These are phyloP conservation scores for Pseudogymnoascus verrucosus DNA, from an alignment of 2,329 filamentous ascomycete genomes.

Conservation along the genomic window DNA sequence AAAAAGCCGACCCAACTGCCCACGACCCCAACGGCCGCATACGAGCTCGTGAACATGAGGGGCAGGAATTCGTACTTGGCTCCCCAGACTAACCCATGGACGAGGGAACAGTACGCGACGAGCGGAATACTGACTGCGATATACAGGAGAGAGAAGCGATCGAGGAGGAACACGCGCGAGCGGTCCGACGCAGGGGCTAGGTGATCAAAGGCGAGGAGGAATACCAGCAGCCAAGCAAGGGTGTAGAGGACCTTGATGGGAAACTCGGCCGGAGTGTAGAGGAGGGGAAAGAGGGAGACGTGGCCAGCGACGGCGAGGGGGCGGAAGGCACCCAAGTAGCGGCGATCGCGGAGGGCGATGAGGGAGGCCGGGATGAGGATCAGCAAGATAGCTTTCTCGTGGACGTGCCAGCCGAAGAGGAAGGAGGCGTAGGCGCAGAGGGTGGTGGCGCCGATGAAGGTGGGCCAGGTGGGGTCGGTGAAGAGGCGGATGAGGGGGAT, in stretches of 20 bases:
- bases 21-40: slow-evolving; percentile 87
- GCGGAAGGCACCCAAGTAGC: slow-evolving; percentile 84
- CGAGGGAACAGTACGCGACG: slow-evolving; percentile 76
- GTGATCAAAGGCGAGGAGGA: slow-evolving; percentile 78
- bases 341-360: slow-evolving; percentile 79
- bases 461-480: slow-evolving; percentile 71
- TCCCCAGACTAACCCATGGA: slow-evolving; percentile 80
- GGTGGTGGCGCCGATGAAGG: slow-evolving; percentile 81
- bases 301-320: slow-evolving; percentile 89
- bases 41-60: slow-evolving; percentile 94
- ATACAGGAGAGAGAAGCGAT: slow-evolving; percentile 84
- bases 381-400: slow-evolving; percentile 92
- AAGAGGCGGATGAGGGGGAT: slow-evolving; percentile 80
- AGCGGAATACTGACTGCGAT: slow-evolving; percentile 83
- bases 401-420: slow-evolving; percentile 96
- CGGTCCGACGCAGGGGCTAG: slow-evolving; percentile 75
- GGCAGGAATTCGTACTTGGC: slow-evolving; percentile 81
- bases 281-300: slow-evolving; percentile 86
- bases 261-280: slow-evolving; percentile 89
- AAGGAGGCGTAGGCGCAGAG: slow-evolving; percentile 95
- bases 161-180: slow-evolving; percentile 79
- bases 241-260: slow-evolving; percentile 92
- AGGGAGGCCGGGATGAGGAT: slow-evolving; percentile 94
- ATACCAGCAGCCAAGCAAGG: slow-evolving; percentile 79
- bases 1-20: slow-evolving; percentile 93